phyloP scores from a whole-genome alignment of 768 basidiomycete species.

The Sporobolomyces roseus region DNA sequence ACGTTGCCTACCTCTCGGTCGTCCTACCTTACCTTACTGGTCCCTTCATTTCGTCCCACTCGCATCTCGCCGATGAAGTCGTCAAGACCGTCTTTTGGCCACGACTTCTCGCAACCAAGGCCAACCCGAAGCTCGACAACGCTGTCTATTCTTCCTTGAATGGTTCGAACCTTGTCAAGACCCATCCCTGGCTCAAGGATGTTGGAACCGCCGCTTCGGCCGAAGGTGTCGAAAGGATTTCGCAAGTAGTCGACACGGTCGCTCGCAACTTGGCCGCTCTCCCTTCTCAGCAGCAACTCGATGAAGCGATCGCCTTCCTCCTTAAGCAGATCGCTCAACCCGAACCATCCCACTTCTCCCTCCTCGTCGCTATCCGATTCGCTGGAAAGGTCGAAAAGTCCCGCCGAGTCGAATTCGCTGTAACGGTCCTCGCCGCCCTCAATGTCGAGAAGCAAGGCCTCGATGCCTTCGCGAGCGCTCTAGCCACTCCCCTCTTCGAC shows the following conservation, averaged over 20 bases:
- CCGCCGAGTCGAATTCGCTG: slow-evolving; percentile 59
- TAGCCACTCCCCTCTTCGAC: slow-evolving; percentile 35
- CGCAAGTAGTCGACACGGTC: slow-evolving; percentile 22
- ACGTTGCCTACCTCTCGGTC: slow-evolving; percentile 19
- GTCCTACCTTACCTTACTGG: slow-evolving; percentile 52
- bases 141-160: not conserved
- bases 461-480: slow-evolving; percentile 5
- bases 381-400: slow-evolving; percentile 54
- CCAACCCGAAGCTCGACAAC: not conserved
- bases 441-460: not conserved
- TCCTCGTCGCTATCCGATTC: slow-evolving; percentile 63
- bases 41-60: slow-evolving; percentile 55
- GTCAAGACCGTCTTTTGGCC: slow-evolving; percentile 29
- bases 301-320: slow-evolving; percentile 53
- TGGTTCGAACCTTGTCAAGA: slow-evolving; percentile 19
- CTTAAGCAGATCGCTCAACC: slow-evolving; percentile 56
- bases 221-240: slow-evolving; percentile 13
- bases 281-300: slow-evolving; percentile 43
- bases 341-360: slow-evolving; percentile 53
- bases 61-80: slow-evolving; percentile 6
- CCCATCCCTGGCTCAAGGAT: slow-evolving; percentile 30
- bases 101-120: slow-evolving; percentile 18
- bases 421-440: slow-evolving; percentile 51
- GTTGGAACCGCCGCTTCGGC: not conserved
- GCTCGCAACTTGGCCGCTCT: slow-evolving; percentile 35